Evolutionary conservation across 371 early-diverging fungal species (phyloP).

Genomic region (Mucor sp.): DNA sequence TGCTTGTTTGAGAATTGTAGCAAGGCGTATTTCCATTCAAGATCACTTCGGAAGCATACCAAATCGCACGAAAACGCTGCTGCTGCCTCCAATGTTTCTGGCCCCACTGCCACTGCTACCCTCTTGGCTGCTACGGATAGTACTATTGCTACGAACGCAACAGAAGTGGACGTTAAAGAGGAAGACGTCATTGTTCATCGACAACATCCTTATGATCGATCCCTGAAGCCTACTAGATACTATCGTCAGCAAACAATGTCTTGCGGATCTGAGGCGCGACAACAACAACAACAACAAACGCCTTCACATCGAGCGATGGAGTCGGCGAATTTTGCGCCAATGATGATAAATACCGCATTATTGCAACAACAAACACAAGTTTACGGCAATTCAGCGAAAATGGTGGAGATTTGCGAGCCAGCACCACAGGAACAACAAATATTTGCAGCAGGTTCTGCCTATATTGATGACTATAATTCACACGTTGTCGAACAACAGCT

Average conservation of each 20-base stretch:
- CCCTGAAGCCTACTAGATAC: slow-evolving; percentile 1
- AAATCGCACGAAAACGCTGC: slow-evolving; percentile 42
- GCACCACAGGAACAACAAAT: slow-evolving; percentile 12
- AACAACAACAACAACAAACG: not conserved
- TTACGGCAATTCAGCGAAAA: not conserved
- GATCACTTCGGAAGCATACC: slow-evolving; percentile 77
- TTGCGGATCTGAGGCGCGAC: not conserved
- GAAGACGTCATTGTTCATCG: not conserved
- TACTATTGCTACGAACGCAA: not conserved
- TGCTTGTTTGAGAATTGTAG: slow-evolving; percentile 65
- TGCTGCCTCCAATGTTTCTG: not conserved
- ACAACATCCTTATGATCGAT: slow-evolving; percentile 6
- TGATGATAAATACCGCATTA: slow-evolving; percentile 1
- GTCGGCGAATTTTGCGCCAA: slow-evolving; percentile 3
- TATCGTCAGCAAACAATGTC: not conserved
- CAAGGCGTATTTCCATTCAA: slow-evolving; percentile 81
- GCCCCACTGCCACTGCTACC: not conserved
- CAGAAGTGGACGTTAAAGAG: not conserved
- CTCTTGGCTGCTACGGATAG: not conserved
- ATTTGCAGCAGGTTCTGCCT: slow-evolving; percentile 18
- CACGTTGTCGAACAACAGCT: not conserved
- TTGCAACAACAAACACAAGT: slow-evolving; percentile 2
- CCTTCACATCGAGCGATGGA: not conserved
- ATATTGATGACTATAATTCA: not conserved
- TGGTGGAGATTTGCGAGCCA: not conserved